Percentiles rank a stretch among this genome's conserved stretches.
phyloP scores from a whole-genome alignment of 2,329 filamentous ascomycete genomes.

The Fusarium miscanthi region DNA sequence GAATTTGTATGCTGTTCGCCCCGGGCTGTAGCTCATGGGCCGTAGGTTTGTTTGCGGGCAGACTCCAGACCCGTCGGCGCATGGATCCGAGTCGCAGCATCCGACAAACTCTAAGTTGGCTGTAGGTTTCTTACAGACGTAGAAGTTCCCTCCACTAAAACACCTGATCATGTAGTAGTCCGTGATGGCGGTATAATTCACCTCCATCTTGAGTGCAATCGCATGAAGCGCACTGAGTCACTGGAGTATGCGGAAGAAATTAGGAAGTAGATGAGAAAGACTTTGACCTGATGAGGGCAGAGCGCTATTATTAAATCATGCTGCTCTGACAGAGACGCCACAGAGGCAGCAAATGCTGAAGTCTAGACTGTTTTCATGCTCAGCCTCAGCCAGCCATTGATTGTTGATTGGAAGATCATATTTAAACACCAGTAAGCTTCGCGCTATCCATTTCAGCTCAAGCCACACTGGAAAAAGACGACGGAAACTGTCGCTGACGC shows the following conservation, averaged over 20 bases:
- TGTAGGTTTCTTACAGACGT: not conserved
- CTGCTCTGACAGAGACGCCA: not conserved
- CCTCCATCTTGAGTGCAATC: not conserved
- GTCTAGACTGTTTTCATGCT: not conserved
- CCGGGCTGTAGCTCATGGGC: not conserved
- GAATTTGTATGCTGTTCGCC: not conserved
- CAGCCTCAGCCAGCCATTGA: not conserved
- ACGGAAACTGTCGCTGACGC: not conserved
- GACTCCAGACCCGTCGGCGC: not conserved
- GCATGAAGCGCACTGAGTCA: not conserved
- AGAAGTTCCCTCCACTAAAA: not conserved
- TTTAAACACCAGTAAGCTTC: not conserved
- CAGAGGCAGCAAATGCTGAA: not conserved
- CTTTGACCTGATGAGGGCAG: not conserved
- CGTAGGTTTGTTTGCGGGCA: not conserved
- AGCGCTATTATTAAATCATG: not conserved
- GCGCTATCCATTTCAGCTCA: not conserved
- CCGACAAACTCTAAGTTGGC: not conserved
- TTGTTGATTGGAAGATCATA: not conserved
- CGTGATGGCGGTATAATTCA: not conserved
- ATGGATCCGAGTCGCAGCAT: not conserved
- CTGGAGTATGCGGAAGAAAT: not conserved
- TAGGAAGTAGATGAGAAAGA: not conserved
- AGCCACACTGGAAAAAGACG: not conserved
- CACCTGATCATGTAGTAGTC: not conserved